Percentiles rank a stretch among this genome's conserved stretches.
These are phyloP conservation scores for Podochytrium sp. DNA, from an alignment of 192 early-diverging fungal species.

Conservation along the genomic window DNA sequence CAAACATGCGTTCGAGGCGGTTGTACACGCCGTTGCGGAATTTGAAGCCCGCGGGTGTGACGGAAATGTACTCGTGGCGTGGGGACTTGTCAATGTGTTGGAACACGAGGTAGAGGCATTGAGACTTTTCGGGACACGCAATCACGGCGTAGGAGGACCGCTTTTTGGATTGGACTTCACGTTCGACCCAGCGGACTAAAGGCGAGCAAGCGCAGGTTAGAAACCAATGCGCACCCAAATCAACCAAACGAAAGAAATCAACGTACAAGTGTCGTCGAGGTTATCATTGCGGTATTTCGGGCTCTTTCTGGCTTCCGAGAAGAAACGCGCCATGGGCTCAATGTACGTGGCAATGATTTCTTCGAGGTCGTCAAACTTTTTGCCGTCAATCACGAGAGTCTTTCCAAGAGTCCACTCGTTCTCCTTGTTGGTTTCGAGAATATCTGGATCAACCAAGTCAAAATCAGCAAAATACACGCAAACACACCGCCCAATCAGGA, in stretches of 20 bases:
- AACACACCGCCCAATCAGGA: background rate
- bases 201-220: constrained; percentile 47
- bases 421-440: constrained; percentile 71
- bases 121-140: constrained; percentile 66
- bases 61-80: constrained; percentile 73
- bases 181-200: constrained; percentile 41
- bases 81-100: constrained; percentile 68
- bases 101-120: constrained; percentile 77
- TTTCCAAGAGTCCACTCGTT: constrained; percentile 74
- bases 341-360: constrained; percentile 89
- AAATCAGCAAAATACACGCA: background rate
- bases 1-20: constrained; percentile 71
- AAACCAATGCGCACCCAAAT: constrained; percentile 41
- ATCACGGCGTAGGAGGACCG: constrained; percentile 85
- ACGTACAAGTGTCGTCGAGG: constrained; percentile 63
- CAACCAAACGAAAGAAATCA: constrained; percentile 30
- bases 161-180: constrained; percentile 58
- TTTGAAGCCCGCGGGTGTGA: constrained; percentile 76
- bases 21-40: constrained; percentile 73
- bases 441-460: too few species aligned
- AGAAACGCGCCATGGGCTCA: constrained; percentile 76
- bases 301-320: constrained; percentile 71
- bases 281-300: constrained; percentile 77
- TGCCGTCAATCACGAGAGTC: constrained; percentile 68
- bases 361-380: constrained; percentile 85